These are phyloP conservation scores for Cronartium ribicola DNA, from an alignment of 1,284 basidiomycete genomes.

Conservation along the genomic window DNA sequence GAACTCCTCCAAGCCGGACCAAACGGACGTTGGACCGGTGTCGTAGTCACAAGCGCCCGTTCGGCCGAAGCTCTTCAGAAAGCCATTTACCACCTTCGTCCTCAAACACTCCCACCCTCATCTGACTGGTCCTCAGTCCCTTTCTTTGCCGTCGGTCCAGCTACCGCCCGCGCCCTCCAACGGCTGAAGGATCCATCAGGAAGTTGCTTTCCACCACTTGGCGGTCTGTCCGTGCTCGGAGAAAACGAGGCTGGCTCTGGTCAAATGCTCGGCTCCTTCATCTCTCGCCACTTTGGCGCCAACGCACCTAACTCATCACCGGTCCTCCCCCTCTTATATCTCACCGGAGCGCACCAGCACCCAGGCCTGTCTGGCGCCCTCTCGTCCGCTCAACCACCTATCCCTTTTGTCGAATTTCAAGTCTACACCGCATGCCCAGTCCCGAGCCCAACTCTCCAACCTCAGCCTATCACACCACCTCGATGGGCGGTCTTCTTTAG, in stretches of 20 bases:
- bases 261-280: background rate
- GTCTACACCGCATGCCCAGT: background rate
- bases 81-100: background rate
- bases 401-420: background rate
- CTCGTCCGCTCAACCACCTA: background rate
- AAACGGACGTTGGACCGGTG: background rate
- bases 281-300: background rate
- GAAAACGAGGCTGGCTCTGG: conserved; percentile 4
- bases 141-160: conserved; percentile 5
- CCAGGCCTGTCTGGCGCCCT: background rate
- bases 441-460: background rate
- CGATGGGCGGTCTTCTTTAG: conserved; percentile 6
- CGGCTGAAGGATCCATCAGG: background rate
- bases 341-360: background rate
- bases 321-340: background rate
- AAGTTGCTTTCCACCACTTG: background rate
- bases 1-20: background rate
- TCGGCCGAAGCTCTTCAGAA: background rate
- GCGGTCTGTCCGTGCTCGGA: background rate
- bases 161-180: background rate
- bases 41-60: conserved; percentile 4
- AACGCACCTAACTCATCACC: background rate
- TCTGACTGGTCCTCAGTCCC: background rate
- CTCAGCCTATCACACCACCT: background rate
- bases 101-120: background rate